Evolutionary conservation across 139 green algal genomes (phyloP).

Genomic region (Chlorella sp.): DNA sequence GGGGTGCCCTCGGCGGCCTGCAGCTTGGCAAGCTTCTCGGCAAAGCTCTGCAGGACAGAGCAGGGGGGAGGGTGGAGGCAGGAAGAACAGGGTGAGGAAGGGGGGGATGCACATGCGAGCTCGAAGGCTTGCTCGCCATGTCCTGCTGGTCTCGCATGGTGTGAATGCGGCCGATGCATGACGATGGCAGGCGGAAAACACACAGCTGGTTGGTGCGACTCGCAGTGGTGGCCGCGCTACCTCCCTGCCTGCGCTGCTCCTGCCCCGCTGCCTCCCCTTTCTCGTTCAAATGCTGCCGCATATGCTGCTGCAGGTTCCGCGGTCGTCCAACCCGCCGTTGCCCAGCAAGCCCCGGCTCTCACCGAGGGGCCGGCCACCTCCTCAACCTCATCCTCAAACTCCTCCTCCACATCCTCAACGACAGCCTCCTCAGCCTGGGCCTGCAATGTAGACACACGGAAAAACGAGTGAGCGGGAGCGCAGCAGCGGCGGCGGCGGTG

Average conservation of each 20-base stretch:
- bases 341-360: not conserved
- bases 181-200: too few relatives aligned
- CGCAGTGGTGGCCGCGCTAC: too few relatives aligned
- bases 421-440: slow-evolving; percentile 31
- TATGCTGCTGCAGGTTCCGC: not conserved
- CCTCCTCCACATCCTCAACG: not conserved
- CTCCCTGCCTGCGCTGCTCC: too few relatives aligned
- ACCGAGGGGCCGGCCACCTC: not conserved
- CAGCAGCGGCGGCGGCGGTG: not conserved
- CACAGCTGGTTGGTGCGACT: too few relatives aligned
- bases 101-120: too few relatives aligned
- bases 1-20: slow-evolving; percentile 6
- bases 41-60: slow-evolving; percentile 12
- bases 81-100: not conserved
- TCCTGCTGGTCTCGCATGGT: too few relatives aligned
- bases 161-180: too few relatives aligned
- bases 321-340: too few relatives aligned
- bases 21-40: slow-evolving; percentile 36
- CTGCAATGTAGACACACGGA: not conserved
- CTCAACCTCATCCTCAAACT: slow-evolving; percentile 10
- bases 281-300: not conserved
- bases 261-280: not conserved
- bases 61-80: not conserved
- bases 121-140: too few relatives aligned
- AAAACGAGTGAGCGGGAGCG: not conserved